phyloP scores from a whole-genome alignment of 78 protist genomes.

The Protostelium mycophagum region DNA sequence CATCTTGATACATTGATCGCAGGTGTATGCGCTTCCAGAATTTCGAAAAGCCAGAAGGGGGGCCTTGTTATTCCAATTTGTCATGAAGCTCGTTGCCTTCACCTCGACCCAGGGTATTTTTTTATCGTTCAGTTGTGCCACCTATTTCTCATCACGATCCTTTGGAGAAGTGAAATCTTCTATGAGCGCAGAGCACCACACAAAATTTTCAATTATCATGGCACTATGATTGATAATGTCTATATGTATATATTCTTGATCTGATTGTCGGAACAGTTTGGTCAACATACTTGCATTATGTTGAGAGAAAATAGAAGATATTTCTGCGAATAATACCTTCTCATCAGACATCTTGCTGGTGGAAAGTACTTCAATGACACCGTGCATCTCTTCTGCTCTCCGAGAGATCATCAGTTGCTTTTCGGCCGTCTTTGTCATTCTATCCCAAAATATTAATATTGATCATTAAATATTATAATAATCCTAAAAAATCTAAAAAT shows the following conservation, averaged over 20 bases:
- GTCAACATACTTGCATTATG: no score
- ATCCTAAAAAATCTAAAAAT: no score
- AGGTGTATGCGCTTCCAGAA: not conserved
- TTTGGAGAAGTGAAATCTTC: no score
- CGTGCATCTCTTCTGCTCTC: not conserved
- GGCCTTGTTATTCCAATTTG: not conserved
- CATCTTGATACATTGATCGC: not conserved
- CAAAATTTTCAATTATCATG: no score
- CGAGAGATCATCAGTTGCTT: not conserved
- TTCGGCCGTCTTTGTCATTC: not conserved
- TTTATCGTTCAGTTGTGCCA: not conserved
- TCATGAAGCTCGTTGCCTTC: not conserved
- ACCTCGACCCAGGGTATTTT: not conserved
- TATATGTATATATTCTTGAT: no score
- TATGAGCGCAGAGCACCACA: no score
- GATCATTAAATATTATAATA: no score
- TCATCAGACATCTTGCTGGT: not conserved
- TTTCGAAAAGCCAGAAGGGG: not conserved
- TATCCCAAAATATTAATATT: no score
- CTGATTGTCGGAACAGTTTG: no score
- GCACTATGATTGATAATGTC: no score
- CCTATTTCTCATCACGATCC: not conserved
- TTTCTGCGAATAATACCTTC: no score
- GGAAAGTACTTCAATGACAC: not conserved
- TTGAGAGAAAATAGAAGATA: no score